Percentiles rank a stretch among this genome's conserved stretches.
Conservation (phyloP, 495 filamentous ascomycete species). For the Talaromyces ruber region DNA sequence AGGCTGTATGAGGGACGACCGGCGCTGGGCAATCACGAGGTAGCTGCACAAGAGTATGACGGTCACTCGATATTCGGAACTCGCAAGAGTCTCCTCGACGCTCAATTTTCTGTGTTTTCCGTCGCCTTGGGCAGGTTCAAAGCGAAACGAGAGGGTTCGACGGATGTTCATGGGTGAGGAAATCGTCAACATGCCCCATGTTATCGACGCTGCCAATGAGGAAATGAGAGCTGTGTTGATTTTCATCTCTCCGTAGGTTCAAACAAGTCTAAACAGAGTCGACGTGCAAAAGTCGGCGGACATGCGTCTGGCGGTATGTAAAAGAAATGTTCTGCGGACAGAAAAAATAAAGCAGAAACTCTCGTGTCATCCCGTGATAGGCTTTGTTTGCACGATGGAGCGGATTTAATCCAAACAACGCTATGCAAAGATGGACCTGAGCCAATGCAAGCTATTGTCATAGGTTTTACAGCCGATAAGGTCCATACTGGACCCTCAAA, state of each 20-base stretch:
- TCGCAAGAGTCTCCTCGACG: neutral
- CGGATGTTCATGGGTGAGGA: neutral
- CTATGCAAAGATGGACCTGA: neutral
- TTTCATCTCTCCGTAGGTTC: neutral
- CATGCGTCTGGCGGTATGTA: neutral
- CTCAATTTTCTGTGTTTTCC: neutral
- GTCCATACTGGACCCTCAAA: neutral
- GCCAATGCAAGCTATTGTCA: neutral
- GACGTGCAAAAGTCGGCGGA: neutral
- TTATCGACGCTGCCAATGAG: neutral
- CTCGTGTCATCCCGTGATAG: neutral
- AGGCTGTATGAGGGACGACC: neutral
- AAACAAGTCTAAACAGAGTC: neutral
- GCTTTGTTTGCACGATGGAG: neutral
- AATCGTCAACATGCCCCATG: neutral
- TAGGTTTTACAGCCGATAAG: neutral
- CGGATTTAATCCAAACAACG: neutral
- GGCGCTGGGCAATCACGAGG: neutral
- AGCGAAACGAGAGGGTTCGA: neutral
- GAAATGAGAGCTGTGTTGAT: neutral
- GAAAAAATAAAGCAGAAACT: neutral
- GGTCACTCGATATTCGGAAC: neutral
- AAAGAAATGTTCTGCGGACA: neutral
- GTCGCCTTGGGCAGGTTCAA: neutral
- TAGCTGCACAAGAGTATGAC: neutral